phyloP scores from a whole-genome alignment of 164 flowering plant genomes.

The Pachysandra terminalis region DNA sequence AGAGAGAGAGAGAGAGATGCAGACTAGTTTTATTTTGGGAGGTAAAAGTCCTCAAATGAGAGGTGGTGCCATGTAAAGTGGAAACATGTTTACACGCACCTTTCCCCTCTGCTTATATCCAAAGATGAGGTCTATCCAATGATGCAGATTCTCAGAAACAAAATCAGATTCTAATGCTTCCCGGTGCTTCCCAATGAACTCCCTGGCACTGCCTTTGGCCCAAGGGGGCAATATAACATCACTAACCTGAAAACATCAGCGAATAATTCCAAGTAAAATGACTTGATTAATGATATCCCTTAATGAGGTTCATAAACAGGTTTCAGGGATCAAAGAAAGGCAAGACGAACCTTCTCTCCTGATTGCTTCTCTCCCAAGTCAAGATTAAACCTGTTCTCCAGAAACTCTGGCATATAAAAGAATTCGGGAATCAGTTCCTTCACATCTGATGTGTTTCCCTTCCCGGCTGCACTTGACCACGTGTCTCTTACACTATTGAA shows the following conservation, averaged over 20 bases:
- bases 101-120: conserved; percentile 97
- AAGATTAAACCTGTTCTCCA: conserved; percentile 80
- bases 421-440: conserved; percentile 98
- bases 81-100: conserved; percentile 41
- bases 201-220: conserved; percentile 96
- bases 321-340: not conserved
- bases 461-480: conserved; percentile 97
- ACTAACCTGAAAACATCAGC: conserved; percentile 55
- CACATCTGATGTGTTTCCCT: conserved; percentile 98
- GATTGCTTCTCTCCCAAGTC: conserved; percentile 98
- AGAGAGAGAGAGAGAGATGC: no score
- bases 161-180: conserved; percentile 96
- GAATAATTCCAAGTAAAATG: not conserved
- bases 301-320: not conserved
- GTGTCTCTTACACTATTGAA: conserved; percentile 91
- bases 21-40: no score
- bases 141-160: conserved; percentile 95
- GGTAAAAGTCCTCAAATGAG: no score
- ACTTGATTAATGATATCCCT: not conserved
- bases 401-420: conserved; percentile 96
- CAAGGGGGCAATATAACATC: conserved; percentile 93
- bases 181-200: conserved; percentile 92
- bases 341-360: conserved; percentile 82
- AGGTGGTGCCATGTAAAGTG: not conserved
- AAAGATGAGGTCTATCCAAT: conserved; percentile 99